Conservation (phyloP, 1,139 yeast genomes). For the Zygosaccharomyces pseudobailii region DNA sequence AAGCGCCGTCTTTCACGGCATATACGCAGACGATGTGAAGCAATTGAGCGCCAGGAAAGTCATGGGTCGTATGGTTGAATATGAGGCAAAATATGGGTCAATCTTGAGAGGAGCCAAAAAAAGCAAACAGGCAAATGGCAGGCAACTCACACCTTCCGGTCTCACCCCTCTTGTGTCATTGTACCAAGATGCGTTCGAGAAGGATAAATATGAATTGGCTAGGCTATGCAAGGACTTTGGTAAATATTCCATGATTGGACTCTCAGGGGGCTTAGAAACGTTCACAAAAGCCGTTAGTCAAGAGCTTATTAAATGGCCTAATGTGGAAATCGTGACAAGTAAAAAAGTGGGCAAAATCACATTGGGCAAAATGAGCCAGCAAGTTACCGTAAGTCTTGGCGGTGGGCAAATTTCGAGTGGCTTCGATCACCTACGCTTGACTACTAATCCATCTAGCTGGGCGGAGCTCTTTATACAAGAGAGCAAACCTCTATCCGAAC, state of each 20-base stretch:
- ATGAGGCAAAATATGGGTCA: slow-evolving; percentile 62
- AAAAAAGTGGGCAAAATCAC: slow-evolving; percentile 7
- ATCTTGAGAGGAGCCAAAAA: slow-evolving; percentile 39
- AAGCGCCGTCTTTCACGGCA: slow-evolving; percentile 84
- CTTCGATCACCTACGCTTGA: slow-evolving; percentile 54
- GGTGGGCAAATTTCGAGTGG: slow-evolving; percentile 16
- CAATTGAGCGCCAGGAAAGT: slow-evolving; percentile 62
- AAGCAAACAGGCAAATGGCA: slow-evolving; percentile 14
- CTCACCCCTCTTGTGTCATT: slow-evolving; percentile 12
- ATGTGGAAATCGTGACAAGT: slow-evolving; percentile 35
- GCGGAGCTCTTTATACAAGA: slow-evolving; percentile 22
- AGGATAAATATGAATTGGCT: slow-evolving; percentile 39
- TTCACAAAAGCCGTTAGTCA: slow-evolving; percentile 44
- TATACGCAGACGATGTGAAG: slow-evolving; percentile 80
- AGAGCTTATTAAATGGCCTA: slow-evolving; percentile 36
- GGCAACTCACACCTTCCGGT: slow-evolving; percentile 8
- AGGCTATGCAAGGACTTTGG: slow-evolving; percentile 39
- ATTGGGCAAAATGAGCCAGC: slow-evolving; percentile 4
- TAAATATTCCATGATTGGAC: slow-evolving; percentile 49
- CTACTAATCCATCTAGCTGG: slow-evolving; percentile 44
- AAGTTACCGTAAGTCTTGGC: slow-evolving; percentile 15
- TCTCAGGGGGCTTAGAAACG: slow-evolving; percentile 50
- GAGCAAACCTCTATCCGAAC: slow-evolving; percentile 22
- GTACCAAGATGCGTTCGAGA: slow-evolving; percentile 29
- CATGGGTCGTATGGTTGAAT: slow-evolving; percentile 46